Percentiles rank a stretch among this genome's conserved stretches.
Conservation (phyloP, 768 basidiomycete species). For the Lactarius quietus region DNA sequence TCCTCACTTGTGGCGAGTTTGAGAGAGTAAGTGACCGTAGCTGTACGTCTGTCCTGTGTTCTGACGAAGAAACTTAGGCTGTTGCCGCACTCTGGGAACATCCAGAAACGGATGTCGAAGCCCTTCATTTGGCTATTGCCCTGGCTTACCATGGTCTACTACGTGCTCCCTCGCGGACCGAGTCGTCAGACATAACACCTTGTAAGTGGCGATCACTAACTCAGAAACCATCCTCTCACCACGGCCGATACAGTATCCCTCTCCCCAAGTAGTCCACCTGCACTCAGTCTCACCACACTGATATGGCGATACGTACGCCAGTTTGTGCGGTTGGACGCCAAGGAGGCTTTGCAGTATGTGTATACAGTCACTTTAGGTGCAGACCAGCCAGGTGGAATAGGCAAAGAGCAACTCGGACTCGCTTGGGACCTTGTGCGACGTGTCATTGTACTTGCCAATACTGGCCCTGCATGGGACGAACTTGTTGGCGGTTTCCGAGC, state of each 20-base stretch:
- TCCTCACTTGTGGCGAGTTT: conserved; percentile 92
- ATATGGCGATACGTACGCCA: conserved; percentile 92
- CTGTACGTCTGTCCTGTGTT: not conserved
- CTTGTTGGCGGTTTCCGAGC: conserved; percentile 89
- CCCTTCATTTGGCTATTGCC: conserved; percentile 89
- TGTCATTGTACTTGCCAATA: conserved; percentile 74
- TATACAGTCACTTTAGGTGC: conserved; percentile 78
- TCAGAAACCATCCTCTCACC: not conserved
- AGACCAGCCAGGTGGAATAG: conserved; percentile 65
- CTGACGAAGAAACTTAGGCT: conserved; percentile 49
- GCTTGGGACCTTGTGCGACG: conserved; percentile 79
- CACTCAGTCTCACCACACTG: conserved; percentile 76
- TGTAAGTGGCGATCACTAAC: conserved; percentile 42
- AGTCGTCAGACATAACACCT: conserved; percentile 81
- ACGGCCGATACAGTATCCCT: conserved; percentile 52
- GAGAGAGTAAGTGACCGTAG: conserved; percentile 60
- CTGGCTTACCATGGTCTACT: conserved; percentile 91
- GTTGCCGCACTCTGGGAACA: conserved; percentile 88
- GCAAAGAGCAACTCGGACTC: conserved; percentile 79
- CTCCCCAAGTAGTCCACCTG: conserved; percentile 63
- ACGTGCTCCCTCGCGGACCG: conserved; percentile 74
- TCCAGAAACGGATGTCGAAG: conserved; percentile 84
- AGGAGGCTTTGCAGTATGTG: conserved; percentile 92
- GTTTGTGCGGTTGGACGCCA: conserved; percentile 90
- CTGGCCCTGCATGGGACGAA: conserved; percentile 84